phyloP scores from a whole-genome alignment of 169 alveolate genomes.

The Babesia divergens region DNA sequence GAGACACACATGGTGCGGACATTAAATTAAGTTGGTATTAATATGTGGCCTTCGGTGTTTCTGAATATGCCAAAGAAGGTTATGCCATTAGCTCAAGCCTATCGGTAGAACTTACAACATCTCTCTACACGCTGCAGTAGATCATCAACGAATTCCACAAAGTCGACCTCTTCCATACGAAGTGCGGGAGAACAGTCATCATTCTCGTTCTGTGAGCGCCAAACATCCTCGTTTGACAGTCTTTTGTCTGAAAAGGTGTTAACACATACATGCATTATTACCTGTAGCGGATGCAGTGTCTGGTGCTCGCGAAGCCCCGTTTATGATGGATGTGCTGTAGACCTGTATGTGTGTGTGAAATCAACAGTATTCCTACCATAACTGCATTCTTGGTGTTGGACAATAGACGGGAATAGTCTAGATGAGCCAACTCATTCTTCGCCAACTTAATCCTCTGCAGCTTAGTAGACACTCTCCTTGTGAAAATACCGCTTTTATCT shows the following conservation, averaged over 20 bases:
- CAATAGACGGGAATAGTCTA: constrained; percentile 22
- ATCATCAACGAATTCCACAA: constrained; percentile 25
- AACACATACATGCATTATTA: neutral
- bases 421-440: constrained; percentile 4
- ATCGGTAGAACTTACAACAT: constrained; percentile 27
- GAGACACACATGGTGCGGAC: too few relatives aligned
- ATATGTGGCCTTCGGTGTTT: too few relatives aligned
- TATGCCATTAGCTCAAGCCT: constrained; percentile 2
- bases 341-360: neutral
- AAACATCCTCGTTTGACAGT: constrained; percentile 18
- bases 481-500: constrained; percentile 30
- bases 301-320: constrained; percentile 20
- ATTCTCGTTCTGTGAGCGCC: constrained; percentile 27
- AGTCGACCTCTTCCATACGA: constrained; percentile 45
- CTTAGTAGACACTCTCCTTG: neutral
- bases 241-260: constrained; percentile 15
- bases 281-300: constrained; percentile 36
- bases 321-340: constrained; percentile 37
- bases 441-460: constrained; percentile 38
- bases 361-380: constrained; percentile 1
- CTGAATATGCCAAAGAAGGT: too few relatives aligned
- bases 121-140: constrained; percentile 43
- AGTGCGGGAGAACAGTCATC: neutral
- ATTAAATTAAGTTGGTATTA: too few relatives aligned
- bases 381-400: constrained; percentile 35